A percentile compares a stretch with the other conserved stretches of the same genome.
phyloP scores from a whole-genome alignment of 177 flowering plant genomes.

The Vitis hybrid region DNA sequence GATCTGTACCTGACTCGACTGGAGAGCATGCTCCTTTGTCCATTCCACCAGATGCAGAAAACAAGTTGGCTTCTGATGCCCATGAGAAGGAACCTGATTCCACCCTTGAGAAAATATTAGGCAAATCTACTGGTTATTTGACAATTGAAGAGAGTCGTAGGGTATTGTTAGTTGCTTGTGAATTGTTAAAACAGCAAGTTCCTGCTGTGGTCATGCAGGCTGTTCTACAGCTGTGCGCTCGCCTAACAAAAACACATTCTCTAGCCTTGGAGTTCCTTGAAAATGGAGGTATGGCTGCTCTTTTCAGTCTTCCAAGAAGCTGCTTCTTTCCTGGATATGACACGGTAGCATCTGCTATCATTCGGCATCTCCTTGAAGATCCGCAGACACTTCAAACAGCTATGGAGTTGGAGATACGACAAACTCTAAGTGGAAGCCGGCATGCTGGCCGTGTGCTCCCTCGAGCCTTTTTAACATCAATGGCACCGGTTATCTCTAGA shows the following conservation, averaged over 20 bases:
- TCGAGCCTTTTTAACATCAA: conserved; percentile 66
- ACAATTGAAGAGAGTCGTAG: conserved; percentile 70
- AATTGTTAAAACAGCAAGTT: conserved; percentile 70
- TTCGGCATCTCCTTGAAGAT: conserved; percentile 94
- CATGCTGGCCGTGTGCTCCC: conserved; percentile 65
- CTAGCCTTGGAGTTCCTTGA: conserved; percentile 84
- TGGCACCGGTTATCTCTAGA: conserved; percentile 91
- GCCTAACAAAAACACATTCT: conserved; percentile 76
- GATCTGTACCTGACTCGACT: conserved; percentile 43
- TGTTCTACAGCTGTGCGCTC: conserved; percentile 83
- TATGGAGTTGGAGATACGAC: conserved; percentile 92
- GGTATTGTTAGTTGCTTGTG: conserved; percentile 62
- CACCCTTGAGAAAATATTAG: conserved; percentile 66
- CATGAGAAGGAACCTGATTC: conserved; percentile 40
- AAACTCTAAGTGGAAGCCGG: conserved; percentile 61
- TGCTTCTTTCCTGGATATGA: conserved; percentile 92
- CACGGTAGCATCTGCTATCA: conserved; percentile 74
- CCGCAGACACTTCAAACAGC: conserved; percentile 94
- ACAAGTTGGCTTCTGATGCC: conserved; percentile 28
- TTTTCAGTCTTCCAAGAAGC: conserved; percentile 74
- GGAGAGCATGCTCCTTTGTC: conserved; percentile 40
- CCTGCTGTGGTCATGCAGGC: conserved; percentile 90
- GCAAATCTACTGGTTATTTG: conserved; percentile 77
- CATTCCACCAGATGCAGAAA: conserved; percentile 31
- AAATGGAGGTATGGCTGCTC: conserved; percentile 72